phyloP scores from a whole-genome alignment of 192 early-diverging fungal genomes.

The Coemansia sp. region DNA sequence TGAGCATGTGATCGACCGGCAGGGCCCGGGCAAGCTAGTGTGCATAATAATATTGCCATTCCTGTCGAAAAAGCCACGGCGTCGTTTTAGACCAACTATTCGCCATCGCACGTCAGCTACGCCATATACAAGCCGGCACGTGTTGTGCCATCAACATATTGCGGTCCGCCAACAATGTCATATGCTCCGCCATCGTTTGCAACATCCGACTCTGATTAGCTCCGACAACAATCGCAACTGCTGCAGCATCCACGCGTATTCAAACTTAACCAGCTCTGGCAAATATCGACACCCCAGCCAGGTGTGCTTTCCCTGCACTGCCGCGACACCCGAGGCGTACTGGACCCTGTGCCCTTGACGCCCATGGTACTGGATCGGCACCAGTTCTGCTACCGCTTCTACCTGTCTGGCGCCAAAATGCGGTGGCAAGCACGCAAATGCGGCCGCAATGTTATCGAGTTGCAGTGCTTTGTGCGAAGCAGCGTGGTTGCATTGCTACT shows the following conservation, averaged over 20 bases:
- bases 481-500: conserved; percentile 26
- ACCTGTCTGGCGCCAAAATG: conserved; percentile 42
- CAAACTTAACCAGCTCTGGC: conserved; percentile 33
- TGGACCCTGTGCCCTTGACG: conserved; percentile 44
- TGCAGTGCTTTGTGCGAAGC: conserved; percentile 47
- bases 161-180: background rate
- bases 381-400: conserved; percentile 54
- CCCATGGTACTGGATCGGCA: conserved; percentile 46
- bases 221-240: background rate
- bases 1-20: background rate
- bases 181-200: background rate
- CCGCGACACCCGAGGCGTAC: conserved; percentile 43
- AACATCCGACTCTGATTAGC: background rate
- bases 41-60: background rate
- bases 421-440: conserved; percentile 28
- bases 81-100: conserved; percentile 1
- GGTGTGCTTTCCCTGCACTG: conserved; percentile 44
- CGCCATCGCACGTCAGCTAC: background rate
- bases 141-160: background rate
- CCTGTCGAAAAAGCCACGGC: background rate
- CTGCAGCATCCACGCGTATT: conserved; percentile 14
- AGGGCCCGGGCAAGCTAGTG: background rate
- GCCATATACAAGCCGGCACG: background rate
- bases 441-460: conserved; percentile 10
- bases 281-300: conserved; percentile 46